These are phyloP conservation scores for Penicillium soppii DNA, from an alignment of 495 filamentous ascomycete species.

Conservation along the genomic window DNA sequence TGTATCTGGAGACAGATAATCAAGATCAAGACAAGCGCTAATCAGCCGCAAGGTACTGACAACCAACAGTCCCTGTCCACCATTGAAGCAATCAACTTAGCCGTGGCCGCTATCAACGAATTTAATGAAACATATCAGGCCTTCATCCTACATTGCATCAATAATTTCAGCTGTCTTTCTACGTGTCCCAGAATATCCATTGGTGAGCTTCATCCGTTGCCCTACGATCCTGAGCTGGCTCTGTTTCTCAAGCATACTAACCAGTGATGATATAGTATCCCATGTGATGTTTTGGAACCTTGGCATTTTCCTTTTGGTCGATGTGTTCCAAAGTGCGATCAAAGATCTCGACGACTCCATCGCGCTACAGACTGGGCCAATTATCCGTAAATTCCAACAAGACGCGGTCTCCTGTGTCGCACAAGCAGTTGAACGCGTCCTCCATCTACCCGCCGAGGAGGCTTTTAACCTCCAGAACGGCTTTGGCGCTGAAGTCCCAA, in stretches of 20 bases:
- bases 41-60: neutral
- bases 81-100: neutral
- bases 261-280: constrained; percentile 7
- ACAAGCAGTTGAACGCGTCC: constrained; percentile 7
- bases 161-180: constrained; percentile 10
- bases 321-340: constrained; percentile 6
- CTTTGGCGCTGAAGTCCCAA: constrained; percentile 11
- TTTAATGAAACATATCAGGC: constrained; percentile 13
- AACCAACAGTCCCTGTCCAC: neutral
- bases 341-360: neutral
- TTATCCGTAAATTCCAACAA: neutral
- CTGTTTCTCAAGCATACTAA: neutral
- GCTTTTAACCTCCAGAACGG: constrained; percentile 23
- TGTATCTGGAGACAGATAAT: constrained; percentile 20
- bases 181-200: constrained; percentile 15
- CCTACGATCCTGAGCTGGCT: neutral
- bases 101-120: neutral
- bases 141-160: constrained; percentile 16
- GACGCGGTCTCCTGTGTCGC: constrained; percentile 8
- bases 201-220: constrained; percentile 10
- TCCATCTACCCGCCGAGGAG: constrained; percentile 12
- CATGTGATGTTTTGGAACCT: constrained; percentile 19
- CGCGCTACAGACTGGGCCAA: neutral
- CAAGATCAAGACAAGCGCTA: constrained; percentile 7
- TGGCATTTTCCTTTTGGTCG: constrained; percentile 15